phyloP scores from a whole-genome alignment of 345 rosid species.

The Gossypium australe region DNA sequence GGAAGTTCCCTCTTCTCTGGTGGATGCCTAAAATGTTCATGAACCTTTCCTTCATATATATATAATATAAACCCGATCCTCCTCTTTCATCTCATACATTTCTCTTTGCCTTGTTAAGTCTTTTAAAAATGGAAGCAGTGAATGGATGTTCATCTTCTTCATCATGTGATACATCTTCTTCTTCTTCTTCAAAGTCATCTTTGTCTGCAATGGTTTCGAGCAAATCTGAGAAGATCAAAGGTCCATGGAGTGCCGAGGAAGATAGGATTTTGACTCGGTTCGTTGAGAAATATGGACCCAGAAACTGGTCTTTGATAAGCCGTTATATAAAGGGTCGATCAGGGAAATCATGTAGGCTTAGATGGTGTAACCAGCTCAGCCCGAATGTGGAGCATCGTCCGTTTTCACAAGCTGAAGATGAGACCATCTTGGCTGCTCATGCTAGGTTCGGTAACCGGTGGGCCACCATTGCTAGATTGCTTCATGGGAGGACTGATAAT shows the following conservation, averaged over 20 bases:
- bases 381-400: slow-evolving; percentile 55
- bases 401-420: slow-evolving; percentile 46
- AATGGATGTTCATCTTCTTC: slow-evolving; percentile 37
- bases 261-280: slow-evolving; percentile 51
- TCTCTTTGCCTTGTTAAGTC: neutral
- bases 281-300: slow-evolving; percentile 48
- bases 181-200: slow-evolving; percentile 46
- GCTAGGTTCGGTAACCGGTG: slow-evolving; percentile 55
- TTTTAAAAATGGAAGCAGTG: slow-evolving; percentile 26
- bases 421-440: slow-evolving; percentile 49
- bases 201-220: slow-evolving; percentile 17
- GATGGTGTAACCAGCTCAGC: slow-evolving; percentile 60
- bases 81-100: neutral
- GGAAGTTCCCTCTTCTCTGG: slow-evolving; percentile 22
- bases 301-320: slow-evolving; percentile 58
- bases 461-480: slow-evolving; percentile 57
- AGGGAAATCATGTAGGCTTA: slow-evolving; percentile 50
- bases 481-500: slow-evolving; percentile 57
- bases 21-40: slow-evolving; percentile 23
- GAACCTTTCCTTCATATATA: slow-evolving; percentile 23
- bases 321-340: slow-evolving; percentile 49
- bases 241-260: slow-evolving; percentile 73
- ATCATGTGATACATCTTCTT: slow-evolving; percentile 47
- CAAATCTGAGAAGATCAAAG: slow-evolving; percentile 43
- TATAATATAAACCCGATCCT: neutral